Evolutionary conservation across 75 land plant species (phyloP).

Genomic region (Pinus taeda): DNA sequence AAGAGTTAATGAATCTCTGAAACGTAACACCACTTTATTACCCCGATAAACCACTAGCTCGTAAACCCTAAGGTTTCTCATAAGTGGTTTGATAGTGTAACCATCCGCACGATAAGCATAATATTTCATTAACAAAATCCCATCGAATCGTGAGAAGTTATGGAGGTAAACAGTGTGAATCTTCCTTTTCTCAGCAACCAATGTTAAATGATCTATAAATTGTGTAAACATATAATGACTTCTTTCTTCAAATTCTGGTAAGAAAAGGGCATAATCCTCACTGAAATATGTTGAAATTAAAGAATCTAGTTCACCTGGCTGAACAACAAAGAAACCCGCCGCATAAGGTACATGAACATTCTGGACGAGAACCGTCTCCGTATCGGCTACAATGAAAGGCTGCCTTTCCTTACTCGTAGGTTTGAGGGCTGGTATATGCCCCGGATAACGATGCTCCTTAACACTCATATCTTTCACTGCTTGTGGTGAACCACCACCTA

Average conservation of each 20-base stretch:
- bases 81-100: neutral
- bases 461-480: neutral
- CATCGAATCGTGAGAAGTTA: neutral
- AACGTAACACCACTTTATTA: no score
- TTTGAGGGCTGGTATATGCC: slow-evolving; percentile 2
- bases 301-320: neutral
- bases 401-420: neutral
- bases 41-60: no score
- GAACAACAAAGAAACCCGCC: neutral
- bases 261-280: neutral
- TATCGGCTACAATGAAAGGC: slow-evolving; percentile 5
- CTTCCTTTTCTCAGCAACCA: no score
- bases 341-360: neutral
- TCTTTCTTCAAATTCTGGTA: slow-evolving; percentile 5
- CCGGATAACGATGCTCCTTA: neutral
- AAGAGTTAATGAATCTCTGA: no score
- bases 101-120: neutral
- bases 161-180: neutral
- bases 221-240: neutral
- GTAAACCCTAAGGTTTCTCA: neutral
- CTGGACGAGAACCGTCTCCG: neutral
- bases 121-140: neutral
- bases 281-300: neutral
- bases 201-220: neutral
- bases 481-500: slow-evolving; percentile 1